phyloP scores from a whole-genome alignment of 768 basidiomycete species.

The Hemileccinum impolitum region DNA sequence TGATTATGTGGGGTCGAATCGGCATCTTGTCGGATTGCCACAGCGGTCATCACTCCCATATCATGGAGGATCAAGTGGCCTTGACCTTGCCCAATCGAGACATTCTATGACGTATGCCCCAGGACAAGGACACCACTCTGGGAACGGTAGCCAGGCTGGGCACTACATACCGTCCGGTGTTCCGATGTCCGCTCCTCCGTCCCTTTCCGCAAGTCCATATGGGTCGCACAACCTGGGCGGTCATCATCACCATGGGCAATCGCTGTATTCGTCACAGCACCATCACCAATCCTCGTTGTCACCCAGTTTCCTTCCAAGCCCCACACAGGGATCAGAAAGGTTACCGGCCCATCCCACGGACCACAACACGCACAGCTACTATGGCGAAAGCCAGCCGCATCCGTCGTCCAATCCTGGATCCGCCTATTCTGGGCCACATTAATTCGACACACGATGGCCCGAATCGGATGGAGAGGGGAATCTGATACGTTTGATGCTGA shows the following conservation, averaged over 20 bases:
- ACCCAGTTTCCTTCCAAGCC: conserved; percentile 28
- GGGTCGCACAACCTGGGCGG: conserved; percentile 25
- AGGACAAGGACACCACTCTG: conserved; percentile 42
- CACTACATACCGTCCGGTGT: conserved; percentile 36
- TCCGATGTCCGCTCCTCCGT: conserved; percentile 51
- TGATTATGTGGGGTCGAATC: conserved; percentile 42
- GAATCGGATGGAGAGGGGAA: conserved; percentile 17
- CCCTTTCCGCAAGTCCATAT: conserved; percentile 41
- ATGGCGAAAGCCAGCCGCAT: conserved; percentile 28
- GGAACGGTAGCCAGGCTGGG: conserved; percentile 27
- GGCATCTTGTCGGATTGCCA: conserved; percentile 46
- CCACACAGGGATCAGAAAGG: conserved; percentile 29
- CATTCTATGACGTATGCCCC: conserved; percentile 38
- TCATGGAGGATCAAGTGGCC: conserved; percentile 16
- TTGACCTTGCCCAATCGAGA: conserved; percentile 33
- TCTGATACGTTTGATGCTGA: conserved; percentile 18
- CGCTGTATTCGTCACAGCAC: conserved; percentile 31
- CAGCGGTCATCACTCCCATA: conserved; percentile 32
- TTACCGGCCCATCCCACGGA: conserved; percentile 26
- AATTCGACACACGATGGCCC: conserved; percentile 7
- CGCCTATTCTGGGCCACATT: conserved; percentile 31
- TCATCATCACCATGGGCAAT: conserved; percentile 28
- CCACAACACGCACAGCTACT: conserved; percentile 27
- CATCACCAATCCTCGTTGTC: conserved; percentile 30
- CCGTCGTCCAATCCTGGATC: conserved; percentile 26